Evolutionary conservation across 768 basidiomycete species (phyloP), one percentile per base, ranked within the genome.

Genomic region (Suillus brevipes): DNA sequence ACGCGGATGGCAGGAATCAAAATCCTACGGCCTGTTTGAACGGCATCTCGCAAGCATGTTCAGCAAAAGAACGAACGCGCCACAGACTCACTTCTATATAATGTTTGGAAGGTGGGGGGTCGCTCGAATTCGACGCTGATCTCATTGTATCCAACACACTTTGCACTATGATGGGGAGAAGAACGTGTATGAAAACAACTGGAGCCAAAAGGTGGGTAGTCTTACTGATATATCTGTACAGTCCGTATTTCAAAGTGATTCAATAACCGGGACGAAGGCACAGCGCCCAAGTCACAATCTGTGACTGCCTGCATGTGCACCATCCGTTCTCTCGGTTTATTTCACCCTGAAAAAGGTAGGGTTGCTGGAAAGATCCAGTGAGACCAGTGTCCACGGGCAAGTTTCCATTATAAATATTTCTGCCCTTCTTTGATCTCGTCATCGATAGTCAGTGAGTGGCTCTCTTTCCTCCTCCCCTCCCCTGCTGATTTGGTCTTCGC

Each of bases 281-380:
- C 25, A 40, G 40, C 58, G 40, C 40, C 58, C 58, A 31, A 59
- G 58, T 59, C 58, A 59, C 58, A 28, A 59, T 59, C 58, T 59
- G 58, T 59, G 58, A 59, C 58, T 42, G 14, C 23, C 9, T 25
- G 57, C 38, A 28, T 58, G 57, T 6, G 38, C 8, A 58, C 40
- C 57, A 25, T 5, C 57, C 57, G 16, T 58, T 40, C 38, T 40
- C 23, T 25, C 57, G 57, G 57, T 58, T 20, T 58, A 25, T 25
- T 40, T 40, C 37, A 6, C 38, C 25, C 36, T 8, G 37, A 28
- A 58, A 58, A 58, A 16, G 58, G 37, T 25, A 14, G 18, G 28
- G 16, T 38, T 59, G 10, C 58, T 59, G 40, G 58, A 59, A 59
- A 20, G 38, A 40, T 59, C 58, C 18, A 59, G 40, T 28, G 10